Evolutionary conservation across 2,329 filamentous ascomycete genomes (phyloP), one percentile per base, ranked within the genome.

Genomic region (Sclerotiophoma versabilis): DNA sequence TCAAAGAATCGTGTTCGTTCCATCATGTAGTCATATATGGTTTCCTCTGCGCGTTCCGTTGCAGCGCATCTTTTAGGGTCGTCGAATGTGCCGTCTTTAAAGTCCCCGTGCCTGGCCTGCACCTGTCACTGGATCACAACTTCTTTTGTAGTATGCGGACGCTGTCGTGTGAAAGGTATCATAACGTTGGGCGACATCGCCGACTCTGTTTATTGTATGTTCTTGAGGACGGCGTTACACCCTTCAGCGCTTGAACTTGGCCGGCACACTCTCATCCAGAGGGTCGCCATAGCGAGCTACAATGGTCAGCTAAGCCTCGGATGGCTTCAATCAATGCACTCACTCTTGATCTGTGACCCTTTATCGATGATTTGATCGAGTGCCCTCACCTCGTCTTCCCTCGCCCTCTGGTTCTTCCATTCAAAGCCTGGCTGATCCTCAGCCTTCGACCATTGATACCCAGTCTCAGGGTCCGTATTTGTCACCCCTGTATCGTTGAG

Each of bases 361-460:
- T 69, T 69, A 20, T 75, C 73, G 7, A 75, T 62, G 30, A 77
- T 72, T 29, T 42, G 47, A 26, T 76, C 74, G 59, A 69, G 39
- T 11, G 73, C 69, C 59, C 73, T 67, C 11, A 50, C 51, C 57
- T 71, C 68, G 11, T 77, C 75, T 45, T 77, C 75, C 43, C 62
- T 59, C 15, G 72, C 72, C 44, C 73, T 65, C 25, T 63, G 65
- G 44, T 71, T 75, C 69, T 65, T 70, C 75, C 75, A 77, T 48
- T 70, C 69, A 32, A 58, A 75, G 1, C 74, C 75, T 2, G 75
- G 75, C 59, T 71, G 68, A 5, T 75, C 72, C 57, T 76, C 73
- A 22, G 60, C 55, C 46, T 62, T 71, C 8, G 60, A 62, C 75
- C 75, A 77, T 58, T 61, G 60, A 43, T 77, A 77, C 5, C 75